Evolutionary conservation across 768 basidiomycete species (phyloP), one percentile per base, ranked within the genome.

Genomic region (Leccinum broughii): DNA sequence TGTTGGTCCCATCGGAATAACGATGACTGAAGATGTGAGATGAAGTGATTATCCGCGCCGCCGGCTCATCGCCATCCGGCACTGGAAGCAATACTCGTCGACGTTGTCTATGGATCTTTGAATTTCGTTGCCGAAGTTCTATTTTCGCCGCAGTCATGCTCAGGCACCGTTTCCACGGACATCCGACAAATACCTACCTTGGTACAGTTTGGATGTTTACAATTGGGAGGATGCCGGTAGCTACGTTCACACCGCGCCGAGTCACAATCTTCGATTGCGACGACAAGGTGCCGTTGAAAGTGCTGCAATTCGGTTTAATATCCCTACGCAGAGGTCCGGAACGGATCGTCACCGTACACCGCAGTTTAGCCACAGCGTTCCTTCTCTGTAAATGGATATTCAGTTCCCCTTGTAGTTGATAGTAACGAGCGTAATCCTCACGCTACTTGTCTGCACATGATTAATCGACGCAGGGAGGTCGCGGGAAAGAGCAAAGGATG

Each of bases 371-470:
- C 89, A 92, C 24, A 83, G 83, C 20, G 89, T 91, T 73, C 90
- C 90, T 82, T 90, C 83, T 61, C 90, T 90, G 72, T 57, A 59
- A 59, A 60, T 44, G 53, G 28, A 22, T 34, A 51, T 55, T 62
- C 26, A 64, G 51, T 48, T 60, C 41, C 17, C 15, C 14, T 24
- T 34, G 3, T 4, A 39, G 24, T 6, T 8, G 13, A 39, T 28
- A 50, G 55, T 17, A 30, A 60, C 11, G 51, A 65, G n/a, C 14
- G 32, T 55, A 41, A 24, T 57, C 83, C 89, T 68, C 77, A 91
- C 90, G 90, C 87, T 73, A 90, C 79, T 74, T 84, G 85, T 78
- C 78, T 84, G 72, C 90, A 92, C 90, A 92, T 92, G 58, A 49
- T 69, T 51, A 48, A 26, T 34, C 8, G 44, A 20, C n/a, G 44